phyloP scores from a whole-genome alignment of 305 asterid genomes.

The Solanum hybrid region DNA sequence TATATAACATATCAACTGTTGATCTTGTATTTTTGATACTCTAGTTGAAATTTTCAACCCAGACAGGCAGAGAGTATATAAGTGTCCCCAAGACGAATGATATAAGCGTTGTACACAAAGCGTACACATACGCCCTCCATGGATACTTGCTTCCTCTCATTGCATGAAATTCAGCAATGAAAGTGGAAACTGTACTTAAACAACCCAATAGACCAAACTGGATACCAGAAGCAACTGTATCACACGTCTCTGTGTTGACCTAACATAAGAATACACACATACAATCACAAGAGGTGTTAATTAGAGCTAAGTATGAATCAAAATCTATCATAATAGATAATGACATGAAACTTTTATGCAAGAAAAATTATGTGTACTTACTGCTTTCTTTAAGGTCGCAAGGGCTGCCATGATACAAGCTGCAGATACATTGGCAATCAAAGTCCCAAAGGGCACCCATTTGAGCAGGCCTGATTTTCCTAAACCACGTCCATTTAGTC shows the following conservation, averaged over 20 bases:
- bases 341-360: not conserved
- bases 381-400: slow-evolving; percentile 56
- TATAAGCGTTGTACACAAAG: slow-evolving; percentile 26
- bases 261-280: not conserved
- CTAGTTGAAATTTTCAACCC: slow-evolving; percentile 38
- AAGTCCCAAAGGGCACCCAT: slow-evolving; percentile 92
- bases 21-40: not conserved
- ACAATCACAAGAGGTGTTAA: not conserved
- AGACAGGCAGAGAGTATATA: slow-evolving; percentile 57
- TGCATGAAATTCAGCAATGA: slow-evolving; percentile 72
- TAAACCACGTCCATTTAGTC: slow-evolving; percentile 66
- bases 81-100: slow-evolving; percentile 64
- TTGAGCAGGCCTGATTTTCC: slow-evolving; percentile 40
- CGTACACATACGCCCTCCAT: slow-evolving; percentile 71
- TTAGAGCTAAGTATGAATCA: not conserved
- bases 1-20: not conserved
- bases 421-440: slow-evolving; percentile 79
- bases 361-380: slow-evolving; percentile 11
- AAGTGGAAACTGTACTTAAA: slow-evolving; percentile 84
- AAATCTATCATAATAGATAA: not conserved
- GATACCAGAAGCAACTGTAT: slow-evolving; percentile 49
- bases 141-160: slow-evolving; percentile 62
- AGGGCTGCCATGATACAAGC: slow-evolving; percentile 81
- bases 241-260: slow-evolving; percentile 33
- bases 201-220: slow-evolving; percentile 84